Evolutionary conservation across 768 basidiomycete genomes (phyloP), one percentile per base, ranked within the genome.

Genomic region (Scleroderma bovista): DNA sequence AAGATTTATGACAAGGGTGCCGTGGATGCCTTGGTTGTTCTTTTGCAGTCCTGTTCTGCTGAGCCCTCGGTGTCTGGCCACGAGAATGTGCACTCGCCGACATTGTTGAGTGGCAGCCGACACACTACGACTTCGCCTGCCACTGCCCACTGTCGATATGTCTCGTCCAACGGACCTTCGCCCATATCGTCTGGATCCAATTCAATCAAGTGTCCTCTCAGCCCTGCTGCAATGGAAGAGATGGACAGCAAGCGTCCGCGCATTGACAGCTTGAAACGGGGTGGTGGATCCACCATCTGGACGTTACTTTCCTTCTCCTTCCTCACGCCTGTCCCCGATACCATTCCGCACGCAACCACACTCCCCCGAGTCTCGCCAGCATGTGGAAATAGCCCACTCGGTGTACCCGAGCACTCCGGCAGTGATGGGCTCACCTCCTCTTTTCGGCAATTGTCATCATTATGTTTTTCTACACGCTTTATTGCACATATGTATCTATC

Each of bases 1-100:
- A 98, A 57, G 88, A 96, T 59, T 96, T 93, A 98, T 58, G 93
- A 93, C 4, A 9, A 29, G 4, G 34, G 4, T 22, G 88, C 83
- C n/a, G 82, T 89, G 4, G 91, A 92, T 57, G 81, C 88, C 1
- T 71, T 96, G 31, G 88, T 96, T 67, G 81, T 77, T 2, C 74
- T 96, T 6, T 67, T 50, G 68, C 85, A 57, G 56, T 69, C 66
- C 56, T 67, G 75, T 37, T 60, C 68, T 26, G 63, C 58, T 22
- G 73, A 64, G 45, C 57, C 53, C 20, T 41, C 63, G 6, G 49
- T 58, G 15, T 61, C 69, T 36, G 56, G 58, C 20, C 50, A 56
- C 17, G 69, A 56, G 38, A 49, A 54, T 33, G 32, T 46, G 26
- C 80, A 81, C 44, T 82, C 84, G 0, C 80, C 81, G 1, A 78